Evolutionary conservation across 2,329 filamentous ascomycete genomes (phyloP).

Genomic region (Paraphoma chrysanthemicola): DNA sequence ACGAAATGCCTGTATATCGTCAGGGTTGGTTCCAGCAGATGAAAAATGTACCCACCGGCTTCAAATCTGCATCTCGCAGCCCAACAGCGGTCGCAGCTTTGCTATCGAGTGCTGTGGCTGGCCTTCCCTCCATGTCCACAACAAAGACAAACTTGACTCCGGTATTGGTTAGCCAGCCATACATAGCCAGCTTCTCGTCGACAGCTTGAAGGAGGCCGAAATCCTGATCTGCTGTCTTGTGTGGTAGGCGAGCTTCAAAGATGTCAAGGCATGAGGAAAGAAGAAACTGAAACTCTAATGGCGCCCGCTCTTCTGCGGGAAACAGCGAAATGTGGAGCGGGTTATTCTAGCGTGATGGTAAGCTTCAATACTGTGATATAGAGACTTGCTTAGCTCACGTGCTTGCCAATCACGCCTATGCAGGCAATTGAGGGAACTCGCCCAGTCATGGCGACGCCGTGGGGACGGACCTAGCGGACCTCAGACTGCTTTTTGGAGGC

Average conservation of each 20-base stretch:
- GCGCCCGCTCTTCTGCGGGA: constrained; percentile 73
- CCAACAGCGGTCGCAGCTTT: constrained; percentile 63
- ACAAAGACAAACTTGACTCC: constrained; percentile 89
- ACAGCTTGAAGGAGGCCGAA: constrained; percentile 90
- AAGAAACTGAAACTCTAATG: constrained; percentile 90
- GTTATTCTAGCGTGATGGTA: constrained; percentile 73
- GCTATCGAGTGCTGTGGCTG: constrained; percentile 46
- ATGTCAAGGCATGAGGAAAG: constrained; percentile 92
- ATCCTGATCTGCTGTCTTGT: constrained; percentile 78
- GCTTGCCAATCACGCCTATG: constrained; percentile 91
- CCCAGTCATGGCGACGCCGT: constrained; percentile 47
- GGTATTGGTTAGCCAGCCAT: constrained; percentile 97
- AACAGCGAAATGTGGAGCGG: constrained; percentile 93
- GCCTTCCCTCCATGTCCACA: constrained; percentile 84
- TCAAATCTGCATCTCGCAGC: constrained; percentile 84
- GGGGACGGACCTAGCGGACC: neutral
- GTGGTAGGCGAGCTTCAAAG: constrained; percentile 83
- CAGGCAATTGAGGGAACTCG: constrained; percentile 81
- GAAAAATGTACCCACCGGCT: constrained; percentile 65
- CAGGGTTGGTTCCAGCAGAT: neutral
- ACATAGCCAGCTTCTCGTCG: constrained; percentile 90
- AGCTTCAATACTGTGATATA: constrained; percentile 3
- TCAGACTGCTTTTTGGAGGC: neutral
- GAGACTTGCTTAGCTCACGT: constrained; percentile 63
- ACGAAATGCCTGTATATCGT: constrained; percentile 71